These are phyloP conservation scores for Meyerozyma carpophila DNA, from an alignment of 1,139 yeast species.

Conservation along the genomic window DNA sequence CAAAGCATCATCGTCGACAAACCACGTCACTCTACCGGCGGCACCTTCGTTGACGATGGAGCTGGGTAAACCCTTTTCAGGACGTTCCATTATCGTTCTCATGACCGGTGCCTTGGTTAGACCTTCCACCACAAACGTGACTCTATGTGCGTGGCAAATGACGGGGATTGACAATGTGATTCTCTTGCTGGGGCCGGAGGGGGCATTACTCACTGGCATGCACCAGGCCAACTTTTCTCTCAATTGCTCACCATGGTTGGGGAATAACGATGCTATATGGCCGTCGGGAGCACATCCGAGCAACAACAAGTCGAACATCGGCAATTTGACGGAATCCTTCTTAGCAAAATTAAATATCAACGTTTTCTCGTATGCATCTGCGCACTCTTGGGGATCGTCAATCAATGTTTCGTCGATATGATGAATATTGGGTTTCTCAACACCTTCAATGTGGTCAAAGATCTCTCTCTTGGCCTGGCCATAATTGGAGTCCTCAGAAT, in stretches of 20 bases:
- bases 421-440: slow-evolving; percentile 61
- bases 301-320: slow-evolving; percentile 85
- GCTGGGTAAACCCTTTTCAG: slow-evolving; percentile 93
- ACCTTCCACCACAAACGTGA: slow-evolving; percentile 93
- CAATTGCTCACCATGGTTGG: slow-evolving; percentile 76
- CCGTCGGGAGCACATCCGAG: slow-evolving; percentile 99
- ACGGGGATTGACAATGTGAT: slow-evolving; percentile 93
- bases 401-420: slow-evolving; percentile 78
- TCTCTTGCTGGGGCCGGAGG: slow-evolving; percentile 82
- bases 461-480: slow-evolving; percentile 83
- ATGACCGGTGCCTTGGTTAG: slow-evolving; percentile 92
- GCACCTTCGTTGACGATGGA: slow-evolving; percentile 93
- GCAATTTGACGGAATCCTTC: slow-evolving; percentile 90
- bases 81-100: slow-evolving; percentile 92
- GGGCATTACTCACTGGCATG: slow-evolving; percentile 88
- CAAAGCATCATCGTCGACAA: slow-evolving; percentile 93
- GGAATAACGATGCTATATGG: slow-evolving; percentile 92
- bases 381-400: slow-evolving; percentile 88
- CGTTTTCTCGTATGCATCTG: slow-evolving; percentile 84
- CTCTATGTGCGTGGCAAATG: slow-evolving; percentile 88
- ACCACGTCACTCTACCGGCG: slow-evolving; percentile 96
- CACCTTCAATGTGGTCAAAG: slow-evolving; percentile 58
- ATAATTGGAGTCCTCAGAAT: slow-evolving; percentile 77
- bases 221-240: slow-evolving; percentile 96
- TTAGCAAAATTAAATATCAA: slow-evolving; percentile 90